Conservation (phyloP, 352 stramenopile genomes). For the Peronospora belbahrii region DNA sequence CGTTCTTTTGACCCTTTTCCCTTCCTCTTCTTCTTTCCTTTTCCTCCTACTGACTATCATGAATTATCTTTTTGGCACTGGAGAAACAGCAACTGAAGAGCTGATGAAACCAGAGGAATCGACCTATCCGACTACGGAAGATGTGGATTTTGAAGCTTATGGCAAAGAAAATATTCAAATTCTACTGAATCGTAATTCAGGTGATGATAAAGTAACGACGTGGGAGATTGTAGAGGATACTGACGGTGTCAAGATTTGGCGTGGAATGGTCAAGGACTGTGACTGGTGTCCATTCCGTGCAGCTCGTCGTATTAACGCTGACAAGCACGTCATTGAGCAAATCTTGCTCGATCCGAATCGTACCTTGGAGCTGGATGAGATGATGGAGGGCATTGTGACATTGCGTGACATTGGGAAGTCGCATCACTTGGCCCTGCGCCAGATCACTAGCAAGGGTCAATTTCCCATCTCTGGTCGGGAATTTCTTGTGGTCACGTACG, state of each 20-base stretch:
- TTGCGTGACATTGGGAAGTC: slow-evolving; percentile 47
- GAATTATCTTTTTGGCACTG: slow-evolving; percentile 33
- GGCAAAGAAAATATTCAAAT: slow-evolving; percentile 61
- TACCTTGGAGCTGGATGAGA: slow-evolving; percentile 70
- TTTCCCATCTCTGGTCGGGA: slow-evolving; percentile 71
- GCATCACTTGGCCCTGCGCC: slow-evolving; percentile 50
- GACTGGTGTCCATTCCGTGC: slow-evolving; percentile 71
- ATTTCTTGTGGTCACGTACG: slow-evolving; percentile 63
- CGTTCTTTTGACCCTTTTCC: background rate
- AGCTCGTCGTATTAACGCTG: slow-evolving; percentile 39
- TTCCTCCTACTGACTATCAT: slow-evolving; percentile 10
- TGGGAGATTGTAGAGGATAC: slow-evolving; percentile 63
- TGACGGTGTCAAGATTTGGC: slow-evolving; percentile 46
- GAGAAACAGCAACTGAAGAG: slow-evolving; percentile 24
- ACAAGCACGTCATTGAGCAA: slow-evolving; percentile 47
- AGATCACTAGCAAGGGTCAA: slow-evolving; percentile 71
- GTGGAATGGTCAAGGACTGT: slow-evolving; percentile 48
- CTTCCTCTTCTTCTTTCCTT: background rate
- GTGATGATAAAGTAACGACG: slow-evolving; percentile 54
- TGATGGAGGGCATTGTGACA: slow-evolving; percentile 60
- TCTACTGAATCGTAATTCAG: slow-evolving; percentile 51
- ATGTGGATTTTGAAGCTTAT: slow-evolving; percentile 59
- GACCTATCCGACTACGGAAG: slow-evolving; percentile 36
- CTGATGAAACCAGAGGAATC: slow-evolving; percentile 22
- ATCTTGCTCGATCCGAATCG: slow-evolving; percentile 53